A percentile compares a stretch with the other conserved stretches of the same genome.
Conservation (phyloP, 495 filamentous ascomycete genomes). For the Daldinia bambusicola region DNA sequence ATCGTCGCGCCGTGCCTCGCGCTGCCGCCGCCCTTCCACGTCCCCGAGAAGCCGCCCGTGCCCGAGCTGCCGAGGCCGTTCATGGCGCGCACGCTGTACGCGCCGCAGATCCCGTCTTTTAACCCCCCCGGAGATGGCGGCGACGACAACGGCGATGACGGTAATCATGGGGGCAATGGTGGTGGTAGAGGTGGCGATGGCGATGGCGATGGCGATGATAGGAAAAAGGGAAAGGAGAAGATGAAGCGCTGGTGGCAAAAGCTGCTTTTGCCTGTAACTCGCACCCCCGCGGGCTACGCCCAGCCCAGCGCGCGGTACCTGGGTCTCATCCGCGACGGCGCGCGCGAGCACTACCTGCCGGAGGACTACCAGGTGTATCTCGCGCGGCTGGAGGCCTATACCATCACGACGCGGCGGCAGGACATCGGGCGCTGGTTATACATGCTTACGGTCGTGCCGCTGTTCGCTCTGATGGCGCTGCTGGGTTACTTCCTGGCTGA, state of each 20-base stretch:
- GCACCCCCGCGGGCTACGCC: conserved; percentile 70
- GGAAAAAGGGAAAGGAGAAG: background rate
- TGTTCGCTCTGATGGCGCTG: conserved; percentile 60
- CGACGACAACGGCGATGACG: conserved; percentile 1
- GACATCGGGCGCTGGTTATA: conserved; percentile 71
- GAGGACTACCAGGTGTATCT: conserved; percentile 78
- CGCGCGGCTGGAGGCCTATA: conserved; percentile 71
- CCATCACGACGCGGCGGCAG: conserved; percentile 72
- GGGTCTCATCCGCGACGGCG: conserved; percentile 77
- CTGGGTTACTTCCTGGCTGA: conserved; percentile 64
- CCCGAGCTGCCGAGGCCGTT: conserved; percentile 56
- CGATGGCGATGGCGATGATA: conserved; percentile 24
- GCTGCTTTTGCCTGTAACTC: conserved; percentile 54
- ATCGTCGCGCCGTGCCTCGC: conserved; percentile 79
- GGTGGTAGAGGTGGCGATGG: conserved; percentile 24
- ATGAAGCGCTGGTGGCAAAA: conserved; percentile 30
- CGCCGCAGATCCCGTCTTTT: conserved; percentile 50
- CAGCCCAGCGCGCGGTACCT: conserved; percentile 89
- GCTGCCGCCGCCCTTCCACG: conserved; percentile 61
- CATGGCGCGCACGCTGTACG: conserved; percentile 58
- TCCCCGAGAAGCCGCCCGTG: conserved; percentile 55
- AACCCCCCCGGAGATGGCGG: conserved; percentile 16
- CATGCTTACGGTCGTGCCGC: conserved; percentile 67
- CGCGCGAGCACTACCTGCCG: conserved; percentile 79
- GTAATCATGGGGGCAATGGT: conserved; percentile 27